Base-by-base conservation (phyloP, 2,329 filamentous ascomycete species). In the Colletotrichum neosansevieriae region DNA sequence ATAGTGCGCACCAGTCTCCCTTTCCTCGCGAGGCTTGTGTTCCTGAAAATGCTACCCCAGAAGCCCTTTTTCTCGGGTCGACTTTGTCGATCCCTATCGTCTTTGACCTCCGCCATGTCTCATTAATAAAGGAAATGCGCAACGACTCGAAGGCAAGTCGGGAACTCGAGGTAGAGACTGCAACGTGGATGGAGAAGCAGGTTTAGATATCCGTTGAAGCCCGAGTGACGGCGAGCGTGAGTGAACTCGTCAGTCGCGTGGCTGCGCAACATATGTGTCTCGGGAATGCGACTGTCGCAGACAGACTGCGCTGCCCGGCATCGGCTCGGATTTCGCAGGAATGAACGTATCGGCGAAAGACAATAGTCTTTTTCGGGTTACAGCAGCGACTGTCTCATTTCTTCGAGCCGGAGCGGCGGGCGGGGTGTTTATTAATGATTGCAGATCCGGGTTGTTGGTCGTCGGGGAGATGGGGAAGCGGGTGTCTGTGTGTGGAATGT, bases 1-100 rank as follows among this genome's bases (percentile, higher is more conserved):
- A 38, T 57, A 44, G 29, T n/a, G 6, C 65, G 56, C 75, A 83
- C 79, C 68, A 79, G 73, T 72, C 76, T 81, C 45, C 74, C 73
- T 68, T 78, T 77, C 61, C 76, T 78, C 21, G 81, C 78, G 60
- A 79, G 78, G 75, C 82, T 85, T 69, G 81, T 81, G 69, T 79
- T 82, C 70, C 85, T 82, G 72, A 88, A 80, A 63, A 89, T 76
- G 68, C 79, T 79, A 36, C 80, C 79, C 82, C 81, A 84, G 69
- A 86, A 83, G 56, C 81, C 78, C 72, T 81, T 83, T 76, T 82
- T 83, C 72, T 80, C 79, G 59, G 72, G 70, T n/a, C 63, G 75
- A 45, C 66, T 56, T 51, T 69, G 61, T 56, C 61, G 54, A 21
- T 66, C 54, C 44, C 54, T 49, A 49, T 34, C 65, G 13, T 76